Evolutionary conservation across 768 basidiomycete species (phyloP).

Genomic region (Tulasnella calospora): DNA sequence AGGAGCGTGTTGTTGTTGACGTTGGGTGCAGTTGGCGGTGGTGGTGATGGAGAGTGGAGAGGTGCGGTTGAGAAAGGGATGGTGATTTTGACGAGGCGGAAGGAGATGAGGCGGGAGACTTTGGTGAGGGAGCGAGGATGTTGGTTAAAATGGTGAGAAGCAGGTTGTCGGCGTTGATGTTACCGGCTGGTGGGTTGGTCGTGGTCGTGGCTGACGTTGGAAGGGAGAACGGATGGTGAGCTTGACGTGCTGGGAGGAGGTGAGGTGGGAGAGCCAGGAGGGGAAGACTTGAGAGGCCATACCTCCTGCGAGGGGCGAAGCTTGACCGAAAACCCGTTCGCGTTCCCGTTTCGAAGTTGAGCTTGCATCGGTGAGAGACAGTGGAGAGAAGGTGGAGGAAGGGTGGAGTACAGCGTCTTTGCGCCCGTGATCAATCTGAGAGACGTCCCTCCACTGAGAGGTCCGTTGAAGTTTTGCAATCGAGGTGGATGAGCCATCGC

Average conservation of each 20-base stretch:
- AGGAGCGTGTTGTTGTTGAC: slow-evolving; percentile 39
- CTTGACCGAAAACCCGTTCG: background rate
- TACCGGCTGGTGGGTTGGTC: background rate
- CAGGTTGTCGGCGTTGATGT: slow-evolving; percentile 31
- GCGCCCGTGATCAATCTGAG: background rate
- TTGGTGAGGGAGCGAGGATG: slow-evolving; percentile 79
- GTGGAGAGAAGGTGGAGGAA: background rate
- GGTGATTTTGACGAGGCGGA: too few relatives aligned
- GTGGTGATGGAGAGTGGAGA: too few relatives aligned
- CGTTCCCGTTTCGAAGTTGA: slow-evolving; percentile 34
- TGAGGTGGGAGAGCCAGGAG: background rate
- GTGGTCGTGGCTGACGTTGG: background rate
- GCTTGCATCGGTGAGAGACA: background rate
- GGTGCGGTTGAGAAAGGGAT: too few relatives aligned
- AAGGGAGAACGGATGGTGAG: background rate
- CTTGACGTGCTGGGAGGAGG: background rate
- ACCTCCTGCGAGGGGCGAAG: background rate
- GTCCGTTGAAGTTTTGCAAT: background rate
- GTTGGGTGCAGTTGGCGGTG: too few relatives aligned
- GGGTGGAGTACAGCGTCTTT: background rate
- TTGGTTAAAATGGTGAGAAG: slow-evolving; percentile 40
- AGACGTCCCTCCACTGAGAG: background rate
- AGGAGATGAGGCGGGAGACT: too few relatives aligned
- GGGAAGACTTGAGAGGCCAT: background rate
- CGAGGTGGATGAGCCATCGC: too few relatives aligned